Conservation (phyloP, 108 stramenopile species). For the Nannochloropsis salina region DNA sequence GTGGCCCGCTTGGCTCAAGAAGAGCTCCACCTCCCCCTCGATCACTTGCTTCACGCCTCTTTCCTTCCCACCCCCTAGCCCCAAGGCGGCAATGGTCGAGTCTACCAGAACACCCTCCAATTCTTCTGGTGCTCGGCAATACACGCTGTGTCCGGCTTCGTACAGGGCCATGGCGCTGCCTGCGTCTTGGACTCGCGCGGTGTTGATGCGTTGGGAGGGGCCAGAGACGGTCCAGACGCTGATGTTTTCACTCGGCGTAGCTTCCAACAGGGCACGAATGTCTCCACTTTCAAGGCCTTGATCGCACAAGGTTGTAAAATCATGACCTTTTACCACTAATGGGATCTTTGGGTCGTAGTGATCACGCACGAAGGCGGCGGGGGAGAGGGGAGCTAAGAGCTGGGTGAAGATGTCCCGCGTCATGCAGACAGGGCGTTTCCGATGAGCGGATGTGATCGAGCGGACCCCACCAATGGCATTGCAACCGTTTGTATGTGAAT, state of each 20-base stretch:
- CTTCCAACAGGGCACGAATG: not conserved
- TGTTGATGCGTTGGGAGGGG: not conserved
- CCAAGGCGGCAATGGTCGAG: slow-evolving; percentile 59
- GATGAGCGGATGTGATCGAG: too few species aligned
- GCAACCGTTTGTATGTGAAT: too few species aligned
- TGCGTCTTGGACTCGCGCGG: not conserved
- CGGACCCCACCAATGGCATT: too few species aligned
- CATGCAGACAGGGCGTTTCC: too few species aligned
- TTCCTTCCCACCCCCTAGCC: slow-evolving; percentile 70
- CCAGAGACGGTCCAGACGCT: slow-evolving; percentile 1
- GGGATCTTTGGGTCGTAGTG: not conserved
- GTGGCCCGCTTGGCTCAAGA: slow-evolving; percentile 60
- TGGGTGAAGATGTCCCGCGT: not conserved
- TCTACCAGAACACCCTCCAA: slow-evolving; percentile 67
- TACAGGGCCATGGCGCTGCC: slow-evolving; percentile 22
- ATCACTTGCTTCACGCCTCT: slow-evolving; percentile 50
- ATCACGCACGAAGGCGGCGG: not conserved
- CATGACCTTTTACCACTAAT: not conserved
- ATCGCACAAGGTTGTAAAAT: not conserved
- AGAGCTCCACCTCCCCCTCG: slow-evolving; percentile 80
- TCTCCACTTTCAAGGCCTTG: not conserved
- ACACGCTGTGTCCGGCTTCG: slow-evolving; percentile 61
- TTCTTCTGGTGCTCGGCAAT: slow-evolving; percentile 77
- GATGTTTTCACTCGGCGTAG: not conserved
- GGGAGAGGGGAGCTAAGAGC: not conserved